A percentile compares a stretch with the other conserved stretches of the same genome.
phyloP scores from a whole-genome alignment of 1,284 basidiomycete genomes.

The Cutaneotrichosporon sp. region DNA sequence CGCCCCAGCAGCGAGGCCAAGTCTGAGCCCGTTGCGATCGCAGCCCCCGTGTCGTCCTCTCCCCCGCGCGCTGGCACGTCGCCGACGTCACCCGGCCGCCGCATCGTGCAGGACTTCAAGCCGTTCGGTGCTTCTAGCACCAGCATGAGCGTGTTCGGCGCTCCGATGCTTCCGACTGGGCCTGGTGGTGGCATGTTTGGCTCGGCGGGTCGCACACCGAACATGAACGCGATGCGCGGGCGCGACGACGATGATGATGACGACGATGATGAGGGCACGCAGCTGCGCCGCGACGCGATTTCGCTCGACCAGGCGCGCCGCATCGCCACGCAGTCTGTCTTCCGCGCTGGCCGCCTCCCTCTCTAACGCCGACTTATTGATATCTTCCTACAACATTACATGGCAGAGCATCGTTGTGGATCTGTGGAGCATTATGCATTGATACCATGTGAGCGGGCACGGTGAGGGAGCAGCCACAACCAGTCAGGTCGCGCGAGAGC shows the following conservation, averaged over 20 bases:
- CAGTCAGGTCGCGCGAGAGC: not conserved
- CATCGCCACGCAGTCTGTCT: conserved; percentile 57
- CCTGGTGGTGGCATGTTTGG: conserved; percentile 54
- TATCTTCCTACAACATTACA: not conserved
- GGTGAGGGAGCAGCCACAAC: not conserved
- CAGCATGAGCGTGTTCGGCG: conserved; percentile 52
- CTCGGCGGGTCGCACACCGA: conserved; percentile 37
- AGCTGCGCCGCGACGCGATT: conserved; percentile 75
- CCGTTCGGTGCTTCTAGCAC: conserved; percentile 63
- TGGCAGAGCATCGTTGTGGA: not conserved
- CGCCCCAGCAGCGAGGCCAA: conserved; percentile 26
- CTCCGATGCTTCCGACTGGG: conserved; percentile 46
- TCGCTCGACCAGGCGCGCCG: conserved; percentile 77
- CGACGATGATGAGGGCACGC: conserved; percentile 52
- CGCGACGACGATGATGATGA: conserved; percentile 63
- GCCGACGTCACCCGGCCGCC: conserved; percentile 63
- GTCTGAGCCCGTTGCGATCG: not conserved
- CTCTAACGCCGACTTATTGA: conserved; percentile 4
- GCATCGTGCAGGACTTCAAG: conserved; percentile 83
- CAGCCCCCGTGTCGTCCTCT: conserved; percentile 28
- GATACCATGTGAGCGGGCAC: not conserved
- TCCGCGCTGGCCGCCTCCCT: conserved; percentile 49
- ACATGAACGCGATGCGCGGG: conserved; percentile 31
- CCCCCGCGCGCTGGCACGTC: conserved; percentile 50
- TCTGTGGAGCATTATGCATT: conserved; percentile 7